phyloP scores from a whole-genome alignment of 2,329 filamentous ascomycete species.

The Ophiognomonia clavigignenti-juglandacearum region DNA sequence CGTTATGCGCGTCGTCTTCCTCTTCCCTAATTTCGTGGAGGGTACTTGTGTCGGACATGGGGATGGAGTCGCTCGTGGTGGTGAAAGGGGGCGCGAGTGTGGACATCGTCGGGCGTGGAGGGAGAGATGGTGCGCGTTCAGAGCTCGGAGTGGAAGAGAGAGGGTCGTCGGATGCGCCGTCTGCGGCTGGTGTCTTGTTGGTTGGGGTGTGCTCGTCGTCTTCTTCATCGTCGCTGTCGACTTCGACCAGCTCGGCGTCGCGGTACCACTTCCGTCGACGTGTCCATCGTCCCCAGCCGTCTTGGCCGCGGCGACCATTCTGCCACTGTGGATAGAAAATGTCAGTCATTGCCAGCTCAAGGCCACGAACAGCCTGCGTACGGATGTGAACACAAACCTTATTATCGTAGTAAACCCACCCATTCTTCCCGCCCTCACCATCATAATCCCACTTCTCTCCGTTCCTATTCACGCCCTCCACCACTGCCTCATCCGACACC shows the following conservation, averaged over 20 bases:
- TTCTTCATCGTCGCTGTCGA: conserved; percentile 33
- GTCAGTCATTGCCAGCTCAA: too few relatives aligned
- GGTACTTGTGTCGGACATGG: conserved; percentile 3
- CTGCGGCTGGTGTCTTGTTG: conserved; percentile 24
- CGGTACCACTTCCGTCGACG: conserved; percentile 92
- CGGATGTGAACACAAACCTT: conserved; percentile 59
- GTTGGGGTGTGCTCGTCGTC: conserved; percentile 35
- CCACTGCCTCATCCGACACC: conserved; percentile 47
- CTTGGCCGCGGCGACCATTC: conserved; percentile 74
- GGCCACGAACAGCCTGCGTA: neutral
- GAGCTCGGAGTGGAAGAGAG: conserved; percentile 18
- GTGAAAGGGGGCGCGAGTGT: conserved; percentile 5
- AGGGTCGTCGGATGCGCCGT: conserved; percentile 18
- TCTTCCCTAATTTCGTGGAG: conserved; percentile 12
- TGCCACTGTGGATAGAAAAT: conserved; percentile 68
- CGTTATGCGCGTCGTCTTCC: conserved; percentile 3
- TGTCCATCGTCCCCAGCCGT: conserved; percentile 94
- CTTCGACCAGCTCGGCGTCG: conserved; percentile 89
- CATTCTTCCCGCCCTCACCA: conserved; percentile 59
- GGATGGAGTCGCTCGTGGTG: conserved; percentile 5
- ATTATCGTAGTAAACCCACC: conserved; percentile 98
- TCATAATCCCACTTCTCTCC: conserved; percentile 48
- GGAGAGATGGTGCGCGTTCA: conserved; percentile 15
- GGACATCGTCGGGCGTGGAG: conserved; percentile 9
- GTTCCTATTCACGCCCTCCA: conserved; percentile 24